Evolutionary conservation across 352 stramenopile genomes (phyloP), one percentile per base, ranked within the genome.

Genomic region (Globisporangium parvum): DNA sequence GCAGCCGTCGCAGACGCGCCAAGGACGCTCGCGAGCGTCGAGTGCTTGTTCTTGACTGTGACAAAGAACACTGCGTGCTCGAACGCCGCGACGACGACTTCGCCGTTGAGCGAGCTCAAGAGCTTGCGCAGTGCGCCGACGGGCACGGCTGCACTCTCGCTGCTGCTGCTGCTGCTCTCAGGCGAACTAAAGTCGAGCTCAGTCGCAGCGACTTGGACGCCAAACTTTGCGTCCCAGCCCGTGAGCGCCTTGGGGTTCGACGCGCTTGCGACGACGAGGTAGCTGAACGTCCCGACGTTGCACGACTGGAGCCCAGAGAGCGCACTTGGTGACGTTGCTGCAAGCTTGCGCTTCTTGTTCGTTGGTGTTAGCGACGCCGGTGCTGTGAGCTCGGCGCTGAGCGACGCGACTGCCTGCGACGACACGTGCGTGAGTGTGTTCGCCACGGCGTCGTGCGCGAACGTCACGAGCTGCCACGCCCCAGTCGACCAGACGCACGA

Each of bases 181-280:
- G 50, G 37, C 21, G 44, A 41, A 23, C 33, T 49, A 40, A 73
- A 47, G 40, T 79, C 69, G 44, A 86, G 61, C 50, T 81, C 64
- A n/a, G 69, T 76, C 20, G 62, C 71, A 1, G 77, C 71, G 14
- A 91, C 73, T 2, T 83, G 70, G 0, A 89, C 81, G 20, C 77
- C 79, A 52, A 89, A 91, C 64, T 86, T 89, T 50, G 79, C 69
- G 58, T 91, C 79, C 78, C 78, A 91, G 4, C 69, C 77, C 12
- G 71, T 73, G 33, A 88, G 63, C 48, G 73, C 63, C 58, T 66
- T 62, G 0, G 75, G 63, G 10, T 55, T 50, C 41, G 80, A 64
- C 23, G 77, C 35, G 1, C 58, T 65, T 18, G 68, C 62, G 11
- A 79, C 70, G 3, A 91, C 63, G 11, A 91, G 52, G 64, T 86